These are phyloP conservation scores for Heliosperma pusillum DNA, from an alignment of 148 eudicot genomes.

Conservation along the genomic window DNA sequence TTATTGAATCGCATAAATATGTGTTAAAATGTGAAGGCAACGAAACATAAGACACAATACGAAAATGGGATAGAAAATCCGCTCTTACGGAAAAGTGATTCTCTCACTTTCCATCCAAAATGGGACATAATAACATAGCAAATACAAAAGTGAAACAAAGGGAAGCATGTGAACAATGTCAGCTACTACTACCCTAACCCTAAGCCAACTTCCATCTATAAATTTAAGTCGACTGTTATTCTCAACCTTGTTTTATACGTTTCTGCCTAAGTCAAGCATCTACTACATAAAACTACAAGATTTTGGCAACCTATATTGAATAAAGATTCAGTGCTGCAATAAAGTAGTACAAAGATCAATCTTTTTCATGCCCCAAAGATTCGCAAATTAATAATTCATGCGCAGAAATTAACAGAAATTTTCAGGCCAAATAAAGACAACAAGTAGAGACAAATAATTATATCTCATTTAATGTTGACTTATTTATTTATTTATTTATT, in stretches of 20 bases:
- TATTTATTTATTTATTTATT: neutral
- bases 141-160: neutral
- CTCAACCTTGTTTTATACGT: neutral
- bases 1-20: too few species aligned
- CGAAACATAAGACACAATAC: too few species aligned
- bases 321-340: slow-evolving; percentile 10
- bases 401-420: slow-evolving; percentile 5
- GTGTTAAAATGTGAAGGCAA: too few species aligned
- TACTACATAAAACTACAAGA: slow-evolving; percentile 1
- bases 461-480: neutral
- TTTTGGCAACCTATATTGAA: slow-evolving; percentile 20
- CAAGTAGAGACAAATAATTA: neutral
- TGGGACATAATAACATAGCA: too few species aligned
- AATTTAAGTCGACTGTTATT: neutral
- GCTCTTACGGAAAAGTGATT: too few species aligned
- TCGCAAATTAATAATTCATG: slow-evolving; percentile 2
- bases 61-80: neutral
- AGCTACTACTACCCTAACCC: slow-evolving; percentile 11
- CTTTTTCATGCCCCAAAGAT: slow-evolving; percentile 15
- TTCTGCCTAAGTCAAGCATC: neutral
- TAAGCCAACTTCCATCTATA: slow-evolving; percentile 10
- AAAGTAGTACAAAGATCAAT: slow-evolving; percentile 14
- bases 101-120: neutral
- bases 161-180: slow-evolving; percentile 27
- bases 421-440: slow-evolving; percentile 12